Conservation (phyloP, 2,329 filamentous ascomycete genomes). For the Lachnellula cervina region DNA sequence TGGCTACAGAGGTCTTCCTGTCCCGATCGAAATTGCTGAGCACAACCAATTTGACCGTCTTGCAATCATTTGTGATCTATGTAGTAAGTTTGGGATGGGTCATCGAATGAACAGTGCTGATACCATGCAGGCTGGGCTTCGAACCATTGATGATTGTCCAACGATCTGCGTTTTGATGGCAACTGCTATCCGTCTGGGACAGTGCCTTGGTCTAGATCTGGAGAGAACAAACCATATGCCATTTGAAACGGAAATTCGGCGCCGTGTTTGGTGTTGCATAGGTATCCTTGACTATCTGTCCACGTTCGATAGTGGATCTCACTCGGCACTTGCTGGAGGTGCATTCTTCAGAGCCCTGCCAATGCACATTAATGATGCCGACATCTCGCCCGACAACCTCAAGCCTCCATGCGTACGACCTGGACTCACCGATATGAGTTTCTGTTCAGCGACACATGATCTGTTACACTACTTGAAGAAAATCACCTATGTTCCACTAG, state of each 20-base stretch:
- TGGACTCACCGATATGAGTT: not conserved
- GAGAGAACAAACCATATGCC: not conserved
- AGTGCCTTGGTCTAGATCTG: constrained; percentile 1
- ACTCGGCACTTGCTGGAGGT: not conserved
- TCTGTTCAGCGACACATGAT: not conserved
- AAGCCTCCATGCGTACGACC: not conserved
- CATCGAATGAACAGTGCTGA: not conserved
- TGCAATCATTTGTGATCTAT: constrained; percentile 7
- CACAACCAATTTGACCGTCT: not conserved
- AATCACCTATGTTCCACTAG: not conserved
- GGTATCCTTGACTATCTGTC: not conserved
- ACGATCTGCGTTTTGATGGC: not conserved
- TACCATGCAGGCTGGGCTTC: not conserved
- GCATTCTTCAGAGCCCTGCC: not conserved
- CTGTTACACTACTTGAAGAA: not conserved
- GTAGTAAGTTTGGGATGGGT: not conserved
- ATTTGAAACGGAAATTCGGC: not conserved
- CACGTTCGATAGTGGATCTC: constrained; percentile 5
- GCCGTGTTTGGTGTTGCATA: not conserved
- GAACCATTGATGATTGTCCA: not conserved
- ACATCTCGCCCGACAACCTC: not conserved
- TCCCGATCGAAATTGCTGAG: not conserved
- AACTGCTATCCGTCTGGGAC: constrained; percentile 3
- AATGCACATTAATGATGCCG: constrained; percentile 2
- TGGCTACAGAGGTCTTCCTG: not conserved